Evolutionary conservation across 441 rosid genomes (phyloP).

Genomic region (Erysimum cheiri): DNA sequence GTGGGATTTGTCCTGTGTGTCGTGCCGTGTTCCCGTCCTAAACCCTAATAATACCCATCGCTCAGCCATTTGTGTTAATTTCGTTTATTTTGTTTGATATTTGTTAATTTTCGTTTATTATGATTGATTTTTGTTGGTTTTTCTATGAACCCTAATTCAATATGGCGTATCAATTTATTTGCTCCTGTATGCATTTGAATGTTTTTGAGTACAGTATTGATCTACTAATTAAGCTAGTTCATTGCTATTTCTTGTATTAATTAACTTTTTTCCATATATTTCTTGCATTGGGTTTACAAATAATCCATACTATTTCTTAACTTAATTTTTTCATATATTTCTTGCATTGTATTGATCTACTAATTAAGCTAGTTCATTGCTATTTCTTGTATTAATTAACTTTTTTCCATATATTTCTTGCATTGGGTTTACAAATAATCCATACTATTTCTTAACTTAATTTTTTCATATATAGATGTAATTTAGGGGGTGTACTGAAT

Average conservation of each 20-base stretch:
- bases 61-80: neutral
- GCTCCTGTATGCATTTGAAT: neutral
- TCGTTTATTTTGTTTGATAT: neutral
- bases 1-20: constrained; percentile 20
- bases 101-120: neutral
- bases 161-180: no score
- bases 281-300: no score
- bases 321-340: no score
- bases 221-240: neutral
- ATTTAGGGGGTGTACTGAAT: neutral
- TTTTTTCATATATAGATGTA: neutral
- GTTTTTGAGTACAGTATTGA: neutral
- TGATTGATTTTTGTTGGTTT: neutral
- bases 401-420: neutral
- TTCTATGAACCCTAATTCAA: no score
- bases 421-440: no score
- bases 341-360: no score
- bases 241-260: no score
- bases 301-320: no score
- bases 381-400: neutral
- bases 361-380: no score
- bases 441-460: no score
- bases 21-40: constrained; percentile 4
- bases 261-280: no score
- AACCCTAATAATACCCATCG: neutral